phyloP scores from a whole-genome alignment of 2,329 filamentous ascomycete species.

The Helotiales sp. region DNA sequence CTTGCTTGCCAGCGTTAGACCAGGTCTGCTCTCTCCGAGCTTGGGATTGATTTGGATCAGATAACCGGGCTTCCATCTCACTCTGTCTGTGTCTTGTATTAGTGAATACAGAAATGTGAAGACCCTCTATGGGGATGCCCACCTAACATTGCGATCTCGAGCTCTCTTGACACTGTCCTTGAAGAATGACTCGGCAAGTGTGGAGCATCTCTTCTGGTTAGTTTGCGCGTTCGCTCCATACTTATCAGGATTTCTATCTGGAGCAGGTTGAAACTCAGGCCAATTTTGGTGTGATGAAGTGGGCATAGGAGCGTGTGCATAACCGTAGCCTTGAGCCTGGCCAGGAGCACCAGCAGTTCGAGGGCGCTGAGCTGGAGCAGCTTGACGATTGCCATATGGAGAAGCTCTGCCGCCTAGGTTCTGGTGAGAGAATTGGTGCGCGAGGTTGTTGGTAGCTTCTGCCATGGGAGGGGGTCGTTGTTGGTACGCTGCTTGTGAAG shows the following conservation, averaged over 20 bases:
- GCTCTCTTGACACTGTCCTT: conserved; percentile 97
- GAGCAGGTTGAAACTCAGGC: conserved; percentile 74
- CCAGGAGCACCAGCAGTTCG: conserved; percentile 74
- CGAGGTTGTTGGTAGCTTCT: conserved; percentile 82
- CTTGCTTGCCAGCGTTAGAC: conserved; percentile 80
- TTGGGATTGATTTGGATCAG: conserved; percentile 72
- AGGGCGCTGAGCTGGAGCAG: conserved; percentile 73
- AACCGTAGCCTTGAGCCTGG: conserved; percentile 64
- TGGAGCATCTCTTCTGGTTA: conserved; percentile 70
- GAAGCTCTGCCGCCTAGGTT: conserved; percentile 77
- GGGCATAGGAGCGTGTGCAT: conserved; percentile 70
- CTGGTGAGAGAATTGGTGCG: conserved; percentile 96
- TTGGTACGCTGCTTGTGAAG: conserved; percentile 47
- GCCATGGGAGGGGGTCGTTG: conserved; percentile 59
- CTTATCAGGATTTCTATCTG: conserved; percentile 85
- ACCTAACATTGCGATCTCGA: conserved; percentile 93
- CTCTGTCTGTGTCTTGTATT: conserved; percentile 64
- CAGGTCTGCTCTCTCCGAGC: conserved; percentile 81
- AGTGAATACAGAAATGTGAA: neutral
- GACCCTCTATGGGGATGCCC: conserved; percentile 33
- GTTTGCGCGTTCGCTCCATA: conserved; percentile 64
- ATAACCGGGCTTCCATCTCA: conserved; percentile 84
- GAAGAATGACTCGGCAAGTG: conserved; percentile 87
- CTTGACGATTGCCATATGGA: conserved; percentile 67
- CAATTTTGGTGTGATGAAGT: conserved; percentile 53